Percentiles rank a stretch among this genome's conserved stretches.
Conservation (phyloP, 2,329 filamentous ascomycete genomes). For the Cytospora leucostoma region DNA sequence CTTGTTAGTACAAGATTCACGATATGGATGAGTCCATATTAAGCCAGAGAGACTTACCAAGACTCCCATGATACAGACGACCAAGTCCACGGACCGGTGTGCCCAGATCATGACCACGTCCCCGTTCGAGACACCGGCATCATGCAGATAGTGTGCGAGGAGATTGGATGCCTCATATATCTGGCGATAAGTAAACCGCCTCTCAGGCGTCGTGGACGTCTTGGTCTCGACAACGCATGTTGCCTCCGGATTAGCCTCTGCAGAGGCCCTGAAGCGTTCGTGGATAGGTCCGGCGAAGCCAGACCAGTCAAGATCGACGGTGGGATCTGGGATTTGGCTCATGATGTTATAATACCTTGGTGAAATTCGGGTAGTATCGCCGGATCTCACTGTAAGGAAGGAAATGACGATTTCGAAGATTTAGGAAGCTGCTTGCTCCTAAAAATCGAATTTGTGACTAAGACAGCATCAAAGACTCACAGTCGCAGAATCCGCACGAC, state of each 20-base stretch:
- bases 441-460: conserved; percentile 22
- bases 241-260: conserved; percentile 64
- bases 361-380: conserved; percentile 1
- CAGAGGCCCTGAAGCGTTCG: conserved; percentile 68
- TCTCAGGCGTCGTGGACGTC: conserved; percentile 52
- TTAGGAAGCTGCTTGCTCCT: conserved; percentile 3
- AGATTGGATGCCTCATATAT: conserved; percentile 84
- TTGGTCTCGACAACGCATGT: conserved; percentile 54
- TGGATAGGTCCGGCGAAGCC: conserved; percentile 68
- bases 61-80: conserved; percentile 75
- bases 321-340: conserved; percentile 60
- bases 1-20: not conserved
- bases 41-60: conserved; percentile 14
- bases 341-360: conserved; percentile 14
- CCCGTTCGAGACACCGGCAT: conserved; percentile 71
- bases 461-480: conserved; percentile 14
- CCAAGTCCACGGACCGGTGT: conserved; percentile 71
- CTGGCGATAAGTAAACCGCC: conserved; percentile 79
- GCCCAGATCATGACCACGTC: conserved; percentile 95
- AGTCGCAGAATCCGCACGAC: conserved; percentile 5
- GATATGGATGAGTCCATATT: not conserved
- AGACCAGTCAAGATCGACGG: conserved; percentile 66
- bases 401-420: conserved; percentile 18
- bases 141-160: conserved; percentile 75
- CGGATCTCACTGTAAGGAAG: conserved; percentile 4